Percentiles rank a stretch among this genome's conserved stretches.
These are phyloP conservation scores for Primulina huaijiensis DNA, from an alignment of 257 asterid genomes.

Conservation along the genomic window DNA sequence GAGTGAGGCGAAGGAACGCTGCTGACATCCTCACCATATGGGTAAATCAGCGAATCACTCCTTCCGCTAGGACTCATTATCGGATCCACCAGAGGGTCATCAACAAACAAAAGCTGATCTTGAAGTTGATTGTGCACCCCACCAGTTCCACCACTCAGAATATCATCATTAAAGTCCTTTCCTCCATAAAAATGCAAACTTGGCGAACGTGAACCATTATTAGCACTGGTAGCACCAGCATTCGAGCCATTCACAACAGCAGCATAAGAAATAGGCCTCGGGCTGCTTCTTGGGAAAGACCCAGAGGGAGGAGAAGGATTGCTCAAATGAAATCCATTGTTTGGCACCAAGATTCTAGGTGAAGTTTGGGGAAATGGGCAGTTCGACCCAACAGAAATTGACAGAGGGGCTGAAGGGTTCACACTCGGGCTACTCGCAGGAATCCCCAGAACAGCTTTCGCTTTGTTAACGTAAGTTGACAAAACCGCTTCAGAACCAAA, in stretches of 20 bases:
- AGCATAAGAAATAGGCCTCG: constrained; percentile 45
- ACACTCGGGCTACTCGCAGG: not conserved
- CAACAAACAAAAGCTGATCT: constrained; percentile 54
- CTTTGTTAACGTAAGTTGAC: constrained; percentile 15
- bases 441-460: not conserved
- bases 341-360: constrained; percentile 39
- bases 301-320: constrained; percentile 41
- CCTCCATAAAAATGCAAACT: constrained; percentile 2
- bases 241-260: constrained; percentile 30
- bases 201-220: not conserved
- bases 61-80: constrained; percentile 79
- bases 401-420: constrained; percentile 2
- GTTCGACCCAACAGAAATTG: constrained; percentile 28
- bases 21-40: constrained; percentile 50
- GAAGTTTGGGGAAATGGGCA: constrained; percentile 41
- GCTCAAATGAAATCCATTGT: constrained; percentile 36
- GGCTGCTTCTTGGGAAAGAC: constrained; percentile 29
- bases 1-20: constrained; percentile 30
- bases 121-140: constrained; percentile 36
- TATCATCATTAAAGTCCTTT: not conserved
- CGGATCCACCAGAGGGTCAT: constrained; percentile 65
- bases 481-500: not conserved
- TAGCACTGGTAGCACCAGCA: not conserved
- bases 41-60: constrained; percentile 70
- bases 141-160: constrained; percentile 11